Percentiles rank a stretch among this genome's conserved stretches.
Conservation (phyloP, 192 early-diverging fungal genomes). For the Entomortierella beljakovae region DNA sequence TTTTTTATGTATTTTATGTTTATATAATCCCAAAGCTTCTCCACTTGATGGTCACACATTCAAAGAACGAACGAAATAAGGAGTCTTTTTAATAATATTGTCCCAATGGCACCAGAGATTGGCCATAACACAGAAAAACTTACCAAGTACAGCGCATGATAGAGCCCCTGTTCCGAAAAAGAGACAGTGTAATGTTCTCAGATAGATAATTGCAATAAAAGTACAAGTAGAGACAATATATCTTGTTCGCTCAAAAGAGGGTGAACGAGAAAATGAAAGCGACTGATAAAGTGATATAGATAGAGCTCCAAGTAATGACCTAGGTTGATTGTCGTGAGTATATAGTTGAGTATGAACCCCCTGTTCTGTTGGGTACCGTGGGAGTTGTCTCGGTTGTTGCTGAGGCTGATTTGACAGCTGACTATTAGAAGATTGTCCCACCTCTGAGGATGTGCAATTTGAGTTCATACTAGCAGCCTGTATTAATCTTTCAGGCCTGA, state of each 20-base stretch:
- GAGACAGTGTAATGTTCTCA: conserved; percentile 49
- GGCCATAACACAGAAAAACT: background rate
- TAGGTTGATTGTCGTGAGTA: conserved; percentile 9
- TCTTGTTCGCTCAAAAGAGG: conserved; percentile 46
- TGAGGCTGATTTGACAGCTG: background rate
- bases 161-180: conserved; percentile 52
- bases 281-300: conserved; percentile 50
- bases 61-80: no score
- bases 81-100: no score
- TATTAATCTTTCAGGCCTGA: no score
- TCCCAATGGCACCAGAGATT: no score
- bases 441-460: background rate
- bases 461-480: background rate
- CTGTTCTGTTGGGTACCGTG: no score
- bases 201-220: conserved; percentile 52
- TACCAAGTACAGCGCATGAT: conserved; percentile 53
- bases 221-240: conserved; percentile 52
- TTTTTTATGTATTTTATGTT: no score
- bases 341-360: no score
- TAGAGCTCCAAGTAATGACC: conserved; percentile 39
- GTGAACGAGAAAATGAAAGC: conserved; percentile 44
- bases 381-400: background rate
- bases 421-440: background rate
- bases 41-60: conserved; percentile 3
- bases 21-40: background rate